phyloP scores from a whole-genome alignment of 768 basidiomycete genomes.

The Sporobolomyces roseus region DNA sequence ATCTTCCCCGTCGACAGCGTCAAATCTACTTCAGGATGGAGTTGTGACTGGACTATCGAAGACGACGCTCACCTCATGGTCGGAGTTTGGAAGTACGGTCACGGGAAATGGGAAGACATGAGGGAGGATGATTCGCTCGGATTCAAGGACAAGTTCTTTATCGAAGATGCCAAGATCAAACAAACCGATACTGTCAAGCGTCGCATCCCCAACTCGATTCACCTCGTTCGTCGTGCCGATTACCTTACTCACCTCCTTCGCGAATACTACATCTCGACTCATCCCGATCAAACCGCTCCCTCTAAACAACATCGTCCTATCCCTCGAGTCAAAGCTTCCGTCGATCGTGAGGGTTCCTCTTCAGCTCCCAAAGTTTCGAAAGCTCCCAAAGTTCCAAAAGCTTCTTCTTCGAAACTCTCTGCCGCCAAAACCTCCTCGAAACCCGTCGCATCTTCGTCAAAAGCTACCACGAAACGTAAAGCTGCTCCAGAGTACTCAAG shows the following conservation, averaged over 20 bases:
- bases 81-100: slow-evolving; percentile 87
- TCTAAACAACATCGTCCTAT: slow-evolving; percentile 17
- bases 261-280: slow-evolving; percentile 69
- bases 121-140: slow-evolving; percentile 78
- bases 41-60: slow-evolving; percentile 83
- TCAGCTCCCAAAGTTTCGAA: slow-evolving; percentile 12
- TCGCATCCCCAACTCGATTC: slow-evolving; percentile 87
- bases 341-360: slow-evolving; percentile 7
- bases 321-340: slow-evolving; percentile 4
- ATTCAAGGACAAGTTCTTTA: slow-evolving; percentile 89
- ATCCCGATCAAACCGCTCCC: slow-evolving; percentile 4
- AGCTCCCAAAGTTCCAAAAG: not conserved
- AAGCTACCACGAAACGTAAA: slow-evolving; percentile 81
- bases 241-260: slow-evolving; percentile 78
- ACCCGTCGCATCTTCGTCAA: slow-evolving; percentile 13
- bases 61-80: slow-evolving; percentile 94
- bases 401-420: not conserved
- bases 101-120: slow-evolving; percentile 96
- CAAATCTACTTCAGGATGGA: slow-evolving; percentile 92
- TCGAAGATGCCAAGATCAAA: slow-evolving; percentile 89
- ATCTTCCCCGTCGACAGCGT: slow-evolving; percentile 85
- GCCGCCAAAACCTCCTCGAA: not conserved
- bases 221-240: slow-evolving; percentile 93
- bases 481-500: slow-evolving; percentile 97
- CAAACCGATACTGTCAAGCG: slow-evolving; percentile 56